Base-by-base conservation (phyloP, 2,329 filamentous ascomycete species). In the Monosporascus ibericus region DNA sequence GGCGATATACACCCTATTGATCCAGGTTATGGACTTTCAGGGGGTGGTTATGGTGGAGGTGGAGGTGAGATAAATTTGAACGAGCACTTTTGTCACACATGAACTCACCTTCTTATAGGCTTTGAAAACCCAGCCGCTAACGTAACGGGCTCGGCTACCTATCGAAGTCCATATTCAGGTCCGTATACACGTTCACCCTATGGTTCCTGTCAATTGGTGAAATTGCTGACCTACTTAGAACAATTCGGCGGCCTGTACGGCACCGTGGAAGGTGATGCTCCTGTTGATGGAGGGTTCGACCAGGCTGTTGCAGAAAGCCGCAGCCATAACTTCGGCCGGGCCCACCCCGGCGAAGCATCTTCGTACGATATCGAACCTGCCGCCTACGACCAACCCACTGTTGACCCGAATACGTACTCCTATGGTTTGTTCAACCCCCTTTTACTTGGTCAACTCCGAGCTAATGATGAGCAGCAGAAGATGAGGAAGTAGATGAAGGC, bases 351-450 rank as follows among this genome's bases (percentile, higher is more conserved):
- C 36, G 59, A 55, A 18, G 15, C 62, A 42, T 63, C 63, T 24
- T 56, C 9, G 14, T 25, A 44, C 30, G 14, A 14, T 14, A 15
- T 11, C 20, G 22, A 25, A 14, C 18, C 20, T 44, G 17, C 40
- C 11, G 17, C 54, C 39, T 61, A 39, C 9, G 57, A 53, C 18
- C 57, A 22, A 27, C 51, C 38, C 42, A 30, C 57, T 22, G 48
- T 63, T 40, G 56, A 62, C 37, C 54, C 62, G 30, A 59, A 52
- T 49, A 57, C 60, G 40, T 64, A 64, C 34, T 56, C 54, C 30
- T 44, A 57, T 24, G 57, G 63, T 65, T 49, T 51, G 60, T 57
- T 34, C 25, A 15, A 11, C 15, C 40, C 15, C 39, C 48, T 20
- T 40, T 49, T 18, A 52, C 48, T 17, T 38, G n/a, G 34, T 38